Evolutionary conservation across 306 rosid genomes (phyloP).

Genomic region (Malus sylvestris): DNA sequence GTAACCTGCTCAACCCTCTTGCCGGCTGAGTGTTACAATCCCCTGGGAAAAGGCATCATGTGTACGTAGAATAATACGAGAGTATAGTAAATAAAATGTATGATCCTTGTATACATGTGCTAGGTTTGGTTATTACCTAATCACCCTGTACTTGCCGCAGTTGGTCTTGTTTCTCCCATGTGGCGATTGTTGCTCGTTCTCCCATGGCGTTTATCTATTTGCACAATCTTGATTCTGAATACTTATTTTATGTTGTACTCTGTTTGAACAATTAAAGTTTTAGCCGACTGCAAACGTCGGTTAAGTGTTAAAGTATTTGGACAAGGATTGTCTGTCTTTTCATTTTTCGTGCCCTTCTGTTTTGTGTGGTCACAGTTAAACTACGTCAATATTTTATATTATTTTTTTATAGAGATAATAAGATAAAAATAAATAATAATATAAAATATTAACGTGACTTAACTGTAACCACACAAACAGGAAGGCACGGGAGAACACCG

Average conservation of each 20-base stretch:
- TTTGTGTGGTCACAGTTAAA: rapidly evolving
- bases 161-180: background rate
- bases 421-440: too few relatives aligned
- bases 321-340: rapidly evolving
- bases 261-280: too few relatives aligned
- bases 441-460: too few relatives aligned
- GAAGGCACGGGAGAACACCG: rapidly evolving
- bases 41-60: background rate
- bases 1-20: slow-evolving; percentile 74
- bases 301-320: too few relatives aligned
- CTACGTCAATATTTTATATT: too few relatives aligned
- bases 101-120: background rate
- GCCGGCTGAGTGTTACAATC: slow-evolving; percentile 9
- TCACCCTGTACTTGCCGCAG: background rate
- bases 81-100: background rate
- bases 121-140: background rate
- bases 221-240: background rate
- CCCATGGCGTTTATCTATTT: background rate
- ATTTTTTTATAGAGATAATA: too few relatives aligned
- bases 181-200: background rate
- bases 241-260: too few relatives aligned
- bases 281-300: too few relatives aligned
- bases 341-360: too few relatives aligned
- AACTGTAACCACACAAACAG: too few relatives aligned
- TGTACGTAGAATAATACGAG: background rate